A percentile compares a stretch with the other conserved stretches of the same genome.
phyloP scores from a whole-genome alignment of 78 protist genomes.

The Isochrysis galbana region DNA sequence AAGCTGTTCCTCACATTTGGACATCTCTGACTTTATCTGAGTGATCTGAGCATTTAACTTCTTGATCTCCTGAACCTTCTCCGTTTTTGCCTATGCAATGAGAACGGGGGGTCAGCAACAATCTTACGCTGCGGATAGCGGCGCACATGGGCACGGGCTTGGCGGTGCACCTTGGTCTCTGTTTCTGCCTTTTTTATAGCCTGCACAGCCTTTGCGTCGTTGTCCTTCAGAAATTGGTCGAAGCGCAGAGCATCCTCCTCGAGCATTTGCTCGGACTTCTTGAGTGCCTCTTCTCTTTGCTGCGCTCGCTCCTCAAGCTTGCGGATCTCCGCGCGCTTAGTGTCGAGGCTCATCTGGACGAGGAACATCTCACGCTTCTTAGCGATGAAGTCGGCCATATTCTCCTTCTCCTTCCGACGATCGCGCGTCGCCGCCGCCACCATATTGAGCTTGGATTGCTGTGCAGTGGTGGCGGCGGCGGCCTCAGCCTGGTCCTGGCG shows the following conservation, averaged over 20 bases:
- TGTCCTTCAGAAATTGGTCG: slow-evolving; percentile 61
- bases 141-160: no score
- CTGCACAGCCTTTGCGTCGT: slow-evolving; percentile 59
- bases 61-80: slow-evolving; percentile 72
- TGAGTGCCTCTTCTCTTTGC: slow-evolving; percentile 54
- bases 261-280: slow-evolving; percentile 43
- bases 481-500: no score
- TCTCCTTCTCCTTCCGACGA: slow-evolving; percentile 56
- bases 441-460: neutral
- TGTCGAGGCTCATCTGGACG: slow-evolving; percentile 61
- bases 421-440: slow-evolving; percentile 27
- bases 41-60: slow-evolving; percentile 54
- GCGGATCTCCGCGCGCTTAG: slow-evolving; percentile 69
- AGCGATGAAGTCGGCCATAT: slow-evolving; percentile 57
- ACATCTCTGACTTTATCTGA: slow-evolving; percentile 52
- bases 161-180: slow-evolving; percentile 18
- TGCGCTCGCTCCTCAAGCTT: slow-evolving; percentile 68
- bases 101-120: no score
- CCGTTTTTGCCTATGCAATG: slow-evolving; percentile 58
- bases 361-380: slow-evolving; percentile 82
- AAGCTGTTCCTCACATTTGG: slow-evolving; percentile 68
- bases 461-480: neutral
- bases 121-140: no score
- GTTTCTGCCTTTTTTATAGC: slow-evolving; percentile 55
- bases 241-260: slow-evolving; percentile 54